Percentiles rank a stretch among this genome's conserved stretches.
These are phyloP conservation scores for Westerdykella aurantiaca DNA, from an alignment of 2,329 filamentous ascomycete species.

Conservation along the genomic window DNA sequence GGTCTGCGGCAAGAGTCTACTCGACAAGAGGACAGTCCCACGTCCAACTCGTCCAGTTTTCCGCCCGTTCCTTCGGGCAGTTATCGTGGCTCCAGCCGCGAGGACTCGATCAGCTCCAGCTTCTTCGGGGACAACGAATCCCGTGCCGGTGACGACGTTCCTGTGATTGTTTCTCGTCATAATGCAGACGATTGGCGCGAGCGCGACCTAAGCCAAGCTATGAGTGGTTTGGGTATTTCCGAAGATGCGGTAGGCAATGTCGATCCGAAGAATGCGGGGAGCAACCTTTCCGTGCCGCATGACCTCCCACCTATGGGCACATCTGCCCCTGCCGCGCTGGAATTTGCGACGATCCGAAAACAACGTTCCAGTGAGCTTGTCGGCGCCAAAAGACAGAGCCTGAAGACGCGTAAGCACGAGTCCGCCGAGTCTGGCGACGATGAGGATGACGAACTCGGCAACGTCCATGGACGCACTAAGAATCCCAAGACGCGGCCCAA, in stretches of 20 bases:
- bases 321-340: slow-evolving; percentile 57
- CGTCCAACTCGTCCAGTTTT: slow-evolving; percentile 70
- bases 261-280: slow-evolving; percentile 27
- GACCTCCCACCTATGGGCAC: slow-evolving; percentile 39
- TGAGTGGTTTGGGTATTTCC: slow-evolving; percentile 69
- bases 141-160: slow-evolving; percentile 65
- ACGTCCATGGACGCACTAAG: slow-evolving; percentile 43
- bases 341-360: slow-evolving; percentile 46
- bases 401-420: slow-evolving; percentile 68
- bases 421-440: slow-evolving; percentile 86
- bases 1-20: slow-evolving; percentile 59
- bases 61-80: slow-evolving; percentile 65
- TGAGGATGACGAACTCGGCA: slow-evolving; percentile 84
- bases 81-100: slow-evolving; percentile 72
- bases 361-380: slow-evolving; percentile 69
- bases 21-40: slow-evolving; percentile 72
- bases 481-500: slow-evolving; percentile 46
- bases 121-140: slow-evolving; percentile 83
- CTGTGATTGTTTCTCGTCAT: slow-evolving; percentile 68
- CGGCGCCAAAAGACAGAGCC: slow-evolving; percentile 65
- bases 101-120: slow-evolving; percentile 83
- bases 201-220: slow-evolving; percentile 41
- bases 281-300: slow-evolving; percentile 25
- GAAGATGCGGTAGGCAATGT: slow-evolving; percentile 49
- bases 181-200: slow-evolving; percentile 73